Evolutionary conservation across 495 filamentous ascomycete genomes (phyloP).

Genomic region (Aspergillus homomorphus): DNA sequence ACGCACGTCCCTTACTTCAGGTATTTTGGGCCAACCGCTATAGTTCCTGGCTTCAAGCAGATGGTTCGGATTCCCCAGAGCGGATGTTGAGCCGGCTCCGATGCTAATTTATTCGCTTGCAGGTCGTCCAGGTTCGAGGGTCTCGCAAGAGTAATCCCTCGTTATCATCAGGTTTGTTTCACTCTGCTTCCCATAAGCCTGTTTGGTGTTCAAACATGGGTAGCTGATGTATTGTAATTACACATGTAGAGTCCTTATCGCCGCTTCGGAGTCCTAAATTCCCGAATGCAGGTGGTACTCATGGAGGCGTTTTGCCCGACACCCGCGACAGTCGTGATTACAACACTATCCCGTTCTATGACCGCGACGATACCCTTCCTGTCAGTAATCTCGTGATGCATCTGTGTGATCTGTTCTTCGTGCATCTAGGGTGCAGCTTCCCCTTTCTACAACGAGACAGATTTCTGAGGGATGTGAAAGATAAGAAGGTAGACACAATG

Average conservation of each 20-base stretch:
- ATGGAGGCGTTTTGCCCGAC: slow-evolving; percentile 33
- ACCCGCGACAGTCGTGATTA: slow-evolving; percentile 47
- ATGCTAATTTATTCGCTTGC: slow-evolving; percentile 8
- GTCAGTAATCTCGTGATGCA: slow-evolving; percentile 69
- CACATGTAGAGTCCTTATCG: slow-evolving; percentile 31
- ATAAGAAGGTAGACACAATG: slow-evolving; percentile 77
- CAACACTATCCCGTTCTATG: slow-evolving; percentile 75
- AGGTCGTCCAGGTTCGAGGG: slow-evolving; percentile 64
- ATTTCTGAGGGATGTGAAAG: slow-evolving; percentile 67
- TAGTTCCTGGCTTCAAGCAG: slow-evolving; percentile 88
- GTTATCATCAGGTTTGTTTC: slow-evolving; percentile 43
- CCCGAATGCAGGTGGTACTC: slow-evolving; percentile 23
- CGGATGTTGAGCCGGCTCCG: not conserved
- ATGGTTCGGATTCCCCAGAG: slow-evolving; percentile 53
- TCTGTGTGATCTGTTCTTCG: slow-evolving; percentile 74
- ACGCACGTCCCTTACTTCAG: slow-evolving; percentile 81
- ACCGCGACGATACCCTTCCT: slow-evolving; percentile 62
- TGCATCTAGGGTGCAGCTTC: slow-evolving; percentile 75
- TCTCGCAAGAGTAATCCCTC: slow-evolving; percentile 47
- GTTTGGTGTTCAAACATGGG: not conserved
- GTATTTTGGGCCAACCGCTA: slow-evolving; percentile 85
- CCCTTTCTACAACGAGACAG: slow-evolving; percentile 70
- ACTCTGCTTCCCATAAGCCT: not conserved
- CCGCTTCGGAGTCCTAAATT: slow-evolving; percentile 36
- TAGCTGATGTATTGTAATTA: slow-evolving; percentile 7